phyloP scores from a whole-genome alignment of 2,329 filamentous ascomycete genomes.

The Penicillium sclerotigenum region DNA sequence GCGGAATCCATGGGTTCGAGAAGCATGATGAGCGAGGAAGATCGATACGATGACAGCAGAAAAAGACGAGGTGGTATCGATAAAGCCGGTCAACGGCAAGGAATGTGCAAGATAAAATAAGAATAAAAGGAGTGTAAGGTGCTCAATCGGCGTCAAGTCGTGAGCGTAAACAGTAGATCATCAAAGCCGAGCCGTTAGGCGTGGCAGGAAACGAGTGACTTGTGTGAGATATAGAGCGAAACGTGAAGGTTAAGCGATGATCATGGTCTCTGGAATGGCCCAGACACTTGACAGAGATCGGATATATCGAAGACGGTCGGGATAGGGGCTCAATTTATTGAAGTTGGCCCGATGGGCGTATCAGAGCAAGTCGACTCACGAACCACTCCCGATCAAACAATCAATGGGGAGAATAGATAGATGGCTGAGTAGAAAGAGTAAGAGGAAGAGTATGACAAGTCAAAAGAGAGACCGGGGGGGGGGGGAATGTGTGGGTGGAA shows the following conservation, averaged over 20 bases:
- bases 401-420: not conserved
- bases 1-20: conserved; percentile 20
- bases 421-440: not conserved
- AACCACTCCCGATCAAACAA: not conserved
- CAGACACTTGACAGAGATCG: conserved; percentile 3
- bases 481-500: too few relatives aligned
- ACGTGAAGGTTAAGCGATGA: conserved; percentile 16
- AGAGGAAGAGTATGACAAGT: not conserved
- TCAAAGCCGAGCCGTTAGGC: conserved; percentile 16
- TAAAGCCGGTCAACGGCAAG: conserved; percentile 23
- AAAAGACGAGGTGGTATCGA: conserved; percentile 12
- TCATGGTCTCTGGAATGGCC: conserved; percentile 24
- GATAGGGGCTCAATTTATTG: not conserved
- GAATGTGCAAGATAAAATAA: conserved; percentile 8
- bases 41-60: not conserved
- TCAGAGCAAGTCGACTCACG: not conserved
- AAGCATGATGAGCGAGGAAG: conserved; percentile 28
- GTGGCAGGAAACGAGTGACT: conserved; percentile 21
- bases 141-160: conserved; percentile 38
- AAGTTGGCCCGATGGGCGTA: not conserved
- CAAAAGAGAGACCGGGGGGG: conserved; percentile 4
- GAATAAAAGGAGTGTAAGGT: conserved; percentile 27
- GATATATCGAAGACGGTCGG: not conserved
- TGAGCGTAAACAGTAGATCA: conserved; percentile 31
- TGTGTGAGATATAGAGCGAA: conserved; percentile 7